Evolutionary conservation across 768 basidiomycete species (phyloP).

Genomic region (Termitomyces sp.): DNA sequence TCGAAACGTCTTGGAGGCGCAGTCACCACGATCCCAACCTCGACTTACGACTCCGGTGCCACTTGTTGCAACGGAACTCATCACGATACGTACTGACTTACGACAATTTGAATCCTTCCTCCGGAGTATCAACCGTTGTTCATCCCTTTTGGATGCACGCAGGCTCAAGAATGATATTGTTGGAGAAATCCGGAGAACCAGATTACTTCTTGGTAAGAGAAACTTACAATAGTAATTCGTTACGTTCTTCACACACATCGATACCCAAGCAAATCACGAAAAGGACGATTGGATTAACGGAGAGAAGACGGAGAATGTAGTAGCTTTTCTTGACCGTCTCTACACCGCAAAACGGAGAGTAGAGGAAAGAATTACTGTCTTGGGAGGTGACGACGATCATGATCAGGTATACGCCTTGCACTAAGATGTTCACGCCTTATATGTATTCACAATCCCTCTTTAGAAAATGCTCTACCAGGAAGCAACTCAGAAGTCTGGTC

Average conservation of each 20-base stretch:
- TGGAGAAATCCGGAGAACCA: constrained; percentile 84
- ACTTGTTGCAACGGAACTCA: constrained; percentile 53
- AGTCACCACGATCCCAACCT: constrained; percentile 53
- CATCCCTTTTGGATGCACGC: constrained; percentile 83
- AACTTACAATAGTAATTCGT: neutral
- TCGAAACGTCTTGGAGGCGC: constrained; percentile 77
- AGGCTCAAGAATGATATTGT: constrained; percentile 89
- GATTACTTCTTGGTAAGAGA: constrained; percentile 61
- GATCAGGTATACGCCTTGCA: constrained; percentile 43
- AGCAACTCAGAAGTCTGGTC: constrained; percentile 36
- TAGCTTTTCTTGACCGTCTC: constrained; percentile 82
- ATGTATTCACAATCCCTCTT: neutral
- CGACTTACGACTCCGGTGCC: constrained; percentile 33
- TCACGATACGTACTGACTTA: constrained; percentile 76
- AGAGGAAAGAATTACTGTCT: constrained; percentile 76
- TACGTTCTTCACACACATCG: neutral
- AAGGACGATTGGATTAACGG: constrained; percentile 89
- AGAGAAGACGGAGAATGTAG: constrained; percentile 77
- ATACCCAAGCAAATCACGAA: constrained; percentile 65
- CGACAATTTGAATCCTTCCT: constrained; percentile 91
- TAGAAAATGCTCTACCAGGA: constrained; percentile 39
- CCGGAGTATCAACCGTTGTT: constrained; percentile 74
- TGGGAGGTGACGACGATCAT: constrained; percentile 66
- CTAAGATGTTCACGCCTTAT: neutral
- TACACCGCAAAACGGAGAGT: constrained; percentile 86